These are phyloP conservation scores for Melanogaster broomeanus DNA, from an alignment of 768 basidiomycete genomes.

Conservation along the genomic window DNA sequence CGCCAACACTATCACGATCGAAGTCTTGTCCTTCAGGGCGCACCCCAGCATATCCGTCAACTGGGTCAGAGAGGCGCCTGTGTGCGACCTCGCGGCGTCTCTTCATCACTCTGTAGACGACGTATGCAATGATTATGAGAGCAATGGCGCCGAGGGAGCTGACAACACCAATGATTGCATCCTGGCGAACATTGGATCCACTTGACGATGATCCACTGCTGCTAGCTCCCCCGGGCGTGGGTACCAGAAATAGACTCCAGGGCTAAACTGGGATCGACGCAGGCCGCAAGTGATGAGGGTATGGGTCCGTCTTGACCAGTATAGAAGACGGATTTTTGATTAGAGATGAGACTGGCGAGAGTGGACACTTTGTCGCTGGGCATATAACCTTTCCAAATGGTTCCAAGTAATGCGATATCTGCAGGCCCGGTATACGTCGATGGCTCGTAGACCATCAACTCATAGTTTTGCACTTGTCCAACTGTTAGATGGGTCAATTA, in stretches of 20 bases:
- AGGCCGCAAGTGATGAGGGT: slow-evolving; percentile 57
- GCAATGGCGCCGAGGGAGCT: slow-evolving; percentile 80
- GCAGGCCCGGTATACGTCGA: slow-evolving; percentile 46
- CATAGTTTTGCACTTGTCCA: slow-evolving; percentile 47
- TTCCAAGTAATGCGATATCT: slow-evolving; percentile 57
- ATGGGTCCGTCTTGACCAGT: slow-evolving; percentile 46
- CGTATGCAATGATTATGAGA: slow-evolving; percentile 68
- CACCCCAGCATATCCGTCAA: slow-evolving; percentile 38
- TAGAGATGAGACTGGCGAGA: slow-evolving; percentile 67
- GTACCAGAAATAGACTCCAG: slow-evolving; percentile 49
- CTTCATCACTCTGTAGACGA: slow-evolving; percentile 69
- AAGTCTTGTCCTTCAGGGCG: slow-evolving; percentile 71
- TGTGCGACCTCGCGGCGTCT: slow-evolving; percentile 70
- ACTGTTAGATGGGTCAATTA: slow-evolving; percentile 37
- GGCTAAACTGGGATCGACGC: slow-evolving; percentile 70
- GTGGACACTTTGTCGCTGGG: slow-evolving; percentile 52
- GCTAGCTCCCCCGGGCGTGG: slow-evolving; percentile 29
- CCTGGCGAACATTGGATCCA: slow-evolving; percentile 51
- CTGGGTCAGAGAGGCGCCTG: slow-evolving; percentile 63
- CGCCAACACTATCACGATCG: slow-evolving; percentile 75
- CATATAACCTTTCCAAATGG: slow-evolving; percentile 74
- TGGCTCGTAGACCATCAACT: slow-evolving; percentile 72
- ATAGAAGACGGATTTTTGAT: slow-evolving; percentile 65
- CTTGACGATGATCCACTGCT: slow-evolving; percentile 22
- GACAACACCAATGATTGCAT: slow-evolving; percentile 92